phyloP scores from a whole-genome alignment of 2,329 filamentous ascomycete genomes.

The Epichloe sibirici region DNA sequence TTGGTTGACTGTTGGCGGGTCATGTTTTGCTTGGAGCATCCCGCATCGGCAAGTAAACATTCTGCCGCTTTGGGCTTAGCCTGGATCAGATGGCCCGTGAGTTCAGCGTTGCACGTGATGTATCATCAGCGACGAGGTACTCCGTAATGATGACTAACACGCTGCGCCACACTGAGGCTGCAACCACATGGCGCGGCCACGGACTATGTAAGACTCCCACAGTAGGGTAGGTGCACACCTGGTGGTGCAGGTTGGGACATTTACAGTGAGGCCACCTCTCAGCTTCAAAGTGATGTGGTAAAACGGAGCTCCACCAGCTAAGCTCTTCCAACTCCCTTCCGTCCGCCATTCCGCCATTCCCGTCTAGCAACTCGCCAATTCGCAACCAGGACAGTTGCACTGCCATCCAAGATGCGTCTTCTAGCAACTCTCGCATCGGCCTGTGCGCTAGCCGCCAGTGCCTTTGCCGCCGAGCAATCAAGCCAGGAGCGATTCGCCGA shows the following conservation, averaged over 20 bases:
- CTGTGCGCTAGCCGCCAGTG: constrained; percentile 47
- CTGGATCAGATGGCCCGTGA: not conserved
- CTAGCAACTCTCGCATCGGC: constrained; percentile 50
- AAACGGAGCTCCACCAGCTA: constrained; percentile 10
- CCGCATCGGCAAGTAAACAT: constrained; percentile 18
- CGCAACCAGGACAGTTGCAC: constrained; percentile 5
- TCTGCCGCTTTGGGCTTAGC: constrained; percentile 16
- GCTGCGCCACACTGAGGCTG: not conserved
- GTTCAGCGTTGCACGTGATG: not conserved
- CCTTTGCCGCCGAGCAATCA: constrained; percentile 53
- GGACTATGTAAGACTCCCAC: too few relatives aligned
- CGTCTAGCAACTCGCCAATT: constrained; percentile 4
- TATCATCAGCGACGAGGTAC: not conserved
- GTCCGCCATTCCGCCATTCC: not conserved
- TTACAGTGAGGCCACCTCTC: constrained; percentile 21
- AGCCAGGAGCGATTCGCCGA: constrained; percentile 53
- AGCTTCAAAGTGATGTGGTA: constrained; percentile 16
- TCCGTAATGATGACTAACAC: not conserved
- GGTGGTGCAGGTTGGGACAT: too few relatives aligned
- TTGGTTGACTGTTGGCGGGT: constrained; percentile 3
- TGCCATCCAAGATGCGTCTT: constrained; percentile 50
- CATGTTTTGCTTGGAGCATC: constrained; percentile 15
- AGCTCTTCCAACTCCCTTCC: not conserved
- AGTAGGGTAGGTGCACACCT: too few relatives aligned
- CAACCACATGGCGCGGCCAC: not conserved